Base-by-base conservation (phyloP, 495 filamentous ascomycete species). In the Immersiella caudata region DNA sequence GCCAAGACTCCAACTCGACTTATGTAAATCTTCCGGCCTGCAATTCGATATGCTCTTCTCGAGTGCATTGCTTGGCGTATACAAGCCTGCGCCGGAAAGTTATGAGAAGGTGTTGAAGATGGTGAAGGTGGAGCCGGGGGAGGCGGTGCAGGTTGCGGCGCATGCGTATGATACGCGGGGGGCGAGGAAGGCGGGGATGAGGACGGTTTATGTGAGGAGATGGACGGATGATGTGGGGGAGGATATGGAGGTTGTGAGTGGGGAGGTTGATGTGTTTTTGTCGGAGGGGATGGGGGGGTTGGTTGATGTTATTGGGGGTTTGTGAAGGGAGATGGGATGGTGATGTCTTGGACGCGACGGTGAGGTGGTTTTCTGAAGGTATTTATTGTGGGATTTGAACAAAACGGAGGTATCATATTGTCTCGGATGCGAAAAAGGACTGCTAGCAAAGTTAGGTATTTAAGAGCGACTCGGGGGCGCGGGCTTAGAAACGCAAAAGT, bases 181-280 rank as follows among this genome's bases (percentile, higher is more conserved):
- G 0, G 85, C 82, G 20, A 79, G 76, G 69, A 70, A 58, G 8
- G 70, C 72, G 25, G 84, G 85, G 0, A 78, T 87, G 78, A 79
- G 71, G 62, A 85, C 83, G 0, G 67, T 82, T n/a, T 86, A 87
- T 72, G 68, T 87, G 6, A 74, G 79, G 63, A 70, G 86, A 22
- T 85, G 80, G 80, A 86, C 84, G 0, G 85, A 86, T 68, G 85
- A 86, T 73, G 64, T 83, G 3, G 67, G 75, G 21, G 85, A 87
- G 61, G 78, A 87, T 64, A 83, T 82, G 79, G 68, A 75, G 14
- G 62, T 71, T 7, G 75, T 86, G 0, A 80, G 70, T 40, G 64
- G 46, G 7, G 81, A 85, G 69, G 78, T 81, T 73, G 82, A 84
- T 71, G 69, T 70, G 12, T 85, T 84, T 62, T 73, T 87, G 68